Percentiles rank a stretch among this genome's conserved stretches.
These are phyloP conservation scores for Alternaria consortialis DNA, from an alignment of 2,329 filamentous ascomycete genomes.

Conservation along the genomic window DNA sequence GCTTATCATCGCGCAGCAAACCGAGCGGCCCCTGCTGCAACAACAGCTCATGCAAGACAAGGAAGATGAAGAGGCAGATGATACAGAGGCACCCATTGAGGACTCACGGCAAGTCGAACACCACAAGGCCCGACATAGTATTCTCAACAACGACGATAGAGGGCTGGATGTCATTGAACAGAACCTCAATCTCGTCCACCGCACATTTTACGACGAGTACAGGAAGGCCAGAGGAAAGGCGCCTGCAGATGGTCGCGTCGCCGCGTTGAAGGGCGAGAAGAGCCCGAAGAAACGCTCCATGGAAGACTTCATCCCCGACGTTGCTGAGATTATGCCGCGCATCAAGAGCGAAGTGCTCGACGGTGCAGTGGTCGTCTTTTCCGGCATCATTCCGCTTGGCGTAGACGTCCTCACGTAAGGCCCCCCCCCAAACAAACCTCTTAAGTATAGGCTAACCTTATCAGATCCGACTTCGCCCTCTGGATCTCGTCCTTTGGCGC, in stretches of 20 bases:
- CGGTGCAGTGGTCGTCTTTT: slow-evolving; percentile 83
- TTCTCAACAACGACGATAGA: slow-evolving; percentile 86
- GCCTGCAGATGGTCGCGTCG: slow-evolving; percentile 57
- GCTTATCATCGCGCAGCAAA: slow-evolving; percentile 85
- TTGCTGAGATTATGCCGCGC: slow-evolving; percentile 81
- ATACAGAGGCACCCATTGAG: slow-evolving; percentile 55
- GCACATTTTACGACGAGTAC: slow-evolving; percentile 83
- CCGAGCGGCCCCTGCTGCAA: slow-evolving; percentile 86
- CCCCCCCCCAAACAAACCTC: no score
- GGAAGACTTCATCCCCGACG: slow-evolving; percentile 76
- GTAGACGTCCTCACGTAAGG: slow-evolving; percentile 72
- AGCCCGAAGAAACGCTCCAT: slow-evolving; percentile 58
- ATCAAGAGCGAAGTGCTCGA: slow-evolving; percentile 81
- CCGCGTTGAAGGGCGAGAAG: slow-evolving; percentile 61
- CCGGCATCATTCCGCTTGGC: slow-evolving; percentile 86
- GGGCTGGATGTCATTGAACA: slow-evolving; percentile 81
- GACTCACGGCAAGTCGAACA: slow-evolving; percentile 43
- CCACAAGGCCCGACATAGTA: slow-evolving; percentile 70
- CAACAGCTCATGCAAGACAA: slow-evolving; percentile 92
- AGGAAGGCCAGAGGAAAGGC: slow-evolving; percentile 61
- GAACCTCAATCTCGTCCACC: slow-evolving; percentile 78
- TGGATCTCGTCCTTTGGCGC: slow-evolving; percentile 91
- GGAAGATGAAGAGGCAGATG: slow-evolving; percentile 72
- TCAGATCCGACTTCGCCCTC: slow-evolving; percentile 79
- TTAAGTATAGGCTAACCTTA: slow-evolving; percentile 24